Base-by-base conservation (phyloP, 306 rosid genomes). In the Prunus salicina region DNA sequence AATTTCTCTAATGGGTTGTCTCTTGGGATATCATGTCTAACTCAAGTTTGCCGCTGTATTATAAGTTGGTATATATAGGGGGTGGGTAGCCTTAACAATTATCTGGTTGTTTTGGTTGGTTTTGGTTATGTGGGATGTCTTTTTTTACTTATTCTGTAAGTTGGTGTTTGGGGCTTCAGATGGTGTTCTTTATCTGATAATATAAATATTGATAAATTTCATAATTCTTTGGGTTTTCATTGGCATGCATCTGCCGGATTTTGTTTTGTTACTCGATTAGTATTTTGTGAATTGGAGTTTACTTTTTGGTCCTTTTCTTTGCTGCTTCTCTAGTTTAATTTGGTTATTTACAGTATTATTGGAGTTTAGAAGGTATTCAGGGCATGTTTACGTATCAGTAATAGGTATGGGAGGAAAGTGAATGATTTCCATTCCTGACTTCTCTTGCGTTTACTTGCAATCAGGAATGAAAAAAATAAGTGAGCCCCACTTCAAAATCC, bases 141-240 rank as follows among this genome's bases (percentile, higher is more conserved):
- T 5, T 34, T 32, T 32, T 34, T 9, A 83, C 51, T 60, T 75
- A 12, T 50, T 56, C 64, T 64, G 55, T 64, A 56, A 73, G 82
- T 64, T 71, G 82, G 89, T 86, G 82, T 78, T 73, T 69, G 79
- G 76, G 80, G 75, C 64, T 82, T 78, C 28, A 69, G 71, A 69
- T 82, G 84, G 62, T 67, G 64, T 66, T 76, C 79, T 68, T 38
- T 38, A 38, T 38, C 43, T 38, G 7, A 38, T 38, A 7, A 30
- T 25, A 79, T 71, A 50, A 57, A 74, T 34, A 27, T 13, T 75
- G 79, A 82, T 82, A 74, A 77, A 83, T 64, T 61, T 76, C 76
- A 67, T 73, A 67, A 82, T 81, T 85, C 82, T 77, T 82, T 90
- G 71, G 73, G 68, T 82, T 73, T 76, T 45, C 84, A 46, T 56